phyloP scores from a whole-genome alignment of 352 stramenopile species.

The Pythium sp. region DNA sequence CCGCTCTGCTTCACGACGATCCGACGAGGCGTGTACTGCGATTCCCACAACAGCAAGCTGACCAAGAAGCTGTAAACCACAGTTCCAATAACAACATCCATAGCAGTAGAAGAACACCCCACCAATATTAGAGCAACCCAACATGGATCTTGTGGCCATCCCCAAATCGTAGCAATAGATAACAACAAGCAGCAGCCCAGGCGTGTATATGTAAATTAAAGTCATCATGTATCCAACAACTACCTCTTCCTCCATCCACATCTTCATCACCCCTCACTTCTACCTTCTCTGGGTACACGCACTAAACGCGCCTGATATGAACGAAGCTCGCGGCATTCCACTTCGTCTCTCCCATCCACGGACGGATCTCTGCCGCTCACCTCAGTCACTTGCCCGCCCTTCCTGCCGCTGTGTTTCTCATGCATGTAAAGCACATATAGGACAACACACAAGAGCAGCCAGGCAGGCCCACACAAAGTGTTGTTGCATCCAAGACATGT shows the following conservation, averaged over 20 bases:
- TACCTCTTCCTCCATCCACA: background rate
- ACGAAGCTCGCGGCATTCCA: background rate
- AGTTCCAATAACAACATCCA: background rate
- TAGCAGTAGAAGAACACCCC: slow-evolving; percentile 12
- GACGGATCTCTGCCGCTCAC: background rate
- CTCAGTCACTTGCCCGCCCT: background rate
- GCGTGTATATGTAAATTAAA: background rate
- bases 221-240: background rate
- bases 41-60: slow-evolving; percentile 41
- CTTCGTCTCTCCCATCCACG: background rate
- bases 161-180: background rate
- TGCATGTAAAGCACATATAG: background rate
- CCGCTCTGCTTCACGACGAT: slow-evolving; percentile 66
- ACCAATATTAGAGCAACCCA: background rate
- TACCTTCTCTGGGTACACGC: background rate
- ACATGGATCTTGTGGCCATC: background rate
- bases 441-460: background rate
- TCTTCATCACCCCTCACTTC: background rate
- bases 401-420: background rate
- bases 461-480: background rate
- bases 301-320: background rate
- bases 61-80: slow-evolving; percentile 10
- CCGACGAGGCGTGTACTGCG: slow-evolving; percentile 59
- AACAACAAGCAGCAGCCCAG: background rate
- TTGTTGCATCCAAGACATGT: background rate